A percentile compares a stretch with the other conserved stretches of the same genome.
Evolutionary conservation across 768 basidiomycete species (phyloP).

Genomic region (Collybia sp.): DNA sequence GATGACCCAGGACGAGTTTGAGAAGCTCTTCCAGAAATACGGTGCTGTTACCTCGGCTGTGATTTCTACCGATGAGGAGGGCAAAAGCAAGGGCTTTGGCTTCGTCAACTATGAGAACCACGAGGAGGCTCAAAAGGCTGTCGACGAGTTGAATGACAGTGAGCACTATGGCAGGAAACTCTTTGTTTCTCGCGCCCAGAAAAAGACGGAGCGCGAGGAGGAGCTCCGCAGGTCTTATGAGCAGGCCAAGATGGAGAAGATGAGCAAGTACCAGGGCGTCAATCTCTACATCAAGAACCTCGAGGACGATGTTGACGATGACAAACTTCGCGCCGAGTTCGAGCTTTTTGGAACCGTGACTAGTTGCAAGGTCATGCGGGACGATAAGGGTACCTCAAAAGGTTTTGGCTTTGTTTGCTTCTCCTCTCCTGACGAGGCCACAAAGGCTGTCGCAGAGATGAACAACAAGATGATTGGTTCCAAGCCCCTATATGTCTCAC

Average conservation of each 20-base stretch:
- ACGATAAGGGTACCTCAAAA: conserved; percentile 89
- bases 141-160: conserved; percentile 82
- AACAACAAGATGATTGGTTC: conserved; percentile 99
- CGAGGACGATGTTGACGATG: conserved; percentile 97
- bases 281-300: conserved; percentile 99
- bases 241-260: conserved; percentile 93
- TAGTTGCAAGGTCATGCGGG: conserved; percentile 98
- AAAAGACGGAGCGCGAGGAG: conserved; percentile 97
- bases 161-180: conserved; percentile 86
- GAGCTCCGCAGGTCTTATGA: conserved; percentile 93
- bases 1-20: conserved; percentile 82
- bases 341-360: conserved; percentile 97
- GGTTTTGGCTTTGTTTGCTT: conserved; percentile 99
- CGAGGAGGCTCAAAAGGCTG: conserved; percentile 87
- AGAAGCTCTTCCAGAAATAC: conserved; percentile 68
- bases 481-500: conserved; percentile 97
- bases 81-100: conserved; percentile 95
- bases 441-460: conserved; percentile 99
- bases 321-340: conserved; percentile 94
- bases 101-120: conserved; percentile 96
- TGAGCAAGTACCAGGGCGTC: conserved; percentile 97
- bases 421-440: conserved; percentile 96
- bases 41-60: conserved; percentile 89
- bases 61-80: conserved; percentile 78
- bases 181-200: conserved; percentile 95